Evolutionary conservation across 2,329 filamentous ascomycete genomes (phyloP), one percentile per base, ranked within the genome.

Genomic region (Hymenotorrendiella dingleyae): DNA sequence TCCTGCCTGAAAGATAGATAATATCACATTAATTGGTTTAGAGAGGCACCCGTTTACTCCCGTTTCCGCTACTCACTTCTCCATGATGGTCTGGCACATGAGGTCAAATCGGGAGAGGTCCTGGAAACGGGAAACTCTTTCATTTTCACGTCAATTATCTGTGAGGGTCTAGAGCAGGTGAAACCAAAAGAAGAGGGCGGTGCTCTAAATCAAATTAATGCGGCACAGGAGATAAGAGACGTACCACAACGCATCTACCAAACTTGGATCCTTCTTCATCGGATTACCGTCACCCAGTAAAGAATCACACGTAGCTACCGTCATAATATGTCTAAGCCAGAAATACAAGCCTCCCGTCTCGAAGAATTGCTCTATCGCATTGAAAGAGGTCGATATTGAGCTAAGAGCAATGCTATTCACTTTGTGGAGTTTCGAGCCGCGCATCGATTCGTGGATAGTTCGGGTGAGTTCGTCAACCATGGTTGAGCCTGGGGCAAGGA

Each of bases 261-360:
- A 47, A 7, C 47, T 47, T 3, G 59, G 53, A 8, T 69, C 51
- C 0, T 54, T 36, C n/a, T 46, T 58, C 14, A 71, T 60, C 0
- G 69, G 68, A 43, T 72, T 70, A 2, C 64, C 45, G 1, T 65
- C 60, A 2, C 71, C 70, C 34, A 66, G 71, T 17, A 74, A 55
- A 3, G 65, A 62, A 20, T 61, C 48, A 7, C 60, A 59, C 0
- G 65, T 67, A 5, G 67, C 66, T 3, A 64, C 40, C 2, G 63
- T 65, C 44, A 71, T 63, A 3, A 62, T 45, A 7, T 64, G 45
- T 9, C 66, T 58, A 9, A 64, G 30, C 66, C 66, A 71, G 0
- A 57, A 22, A 47, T 58, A 73, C 0, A 73, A 36, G 12, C 64
- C 64, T 1, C 61, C 55, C 2, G 66, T 52, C 28, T 62, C 48